Evolutionary conservation across 169 alveolate species (phyloP).

Genomic region (Plasmodium gallinaceum): DNA sequence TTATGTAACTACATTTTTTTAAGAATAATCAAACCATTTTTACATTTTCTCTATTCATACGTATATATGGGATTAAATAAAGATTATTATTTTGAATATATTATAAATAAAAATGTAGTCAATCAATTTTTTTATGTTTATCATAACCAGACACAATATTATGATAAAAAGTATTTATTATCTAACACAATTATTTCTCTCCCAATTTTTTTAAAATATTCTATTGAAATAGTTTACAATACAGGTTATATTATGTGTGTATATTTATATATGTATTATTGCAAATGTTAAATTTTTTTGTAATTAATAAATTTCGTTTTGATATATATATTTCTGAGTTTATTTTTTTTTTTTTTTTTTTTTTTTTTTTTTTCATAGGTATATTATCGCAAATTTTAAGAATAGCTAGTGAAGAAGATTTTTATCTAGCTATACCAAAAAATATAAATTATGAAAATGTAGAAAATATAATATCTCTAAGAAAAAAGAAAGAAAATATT

Average conservation of each 20-base stretch:
- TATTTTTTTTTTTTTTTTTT: neutral
- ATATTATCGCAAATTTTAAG: constrained; percentile 32
- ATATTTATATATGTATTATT: neutral
- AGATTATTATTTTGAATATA: constrained; percentile 30
- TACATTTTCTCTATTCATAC: constrained; percentile 44
- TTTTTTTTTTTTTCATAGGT: constrained; percentile 3
- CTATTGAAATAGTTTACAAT: constrained; percentile 9
- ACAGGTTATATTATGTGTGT: constrained; percentile 1
- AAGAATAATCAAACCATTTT: constrained; percentile 25
- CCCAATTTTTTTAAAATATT: constrained; percentile 41
- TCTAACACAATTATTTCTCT: constrained; percentile 24
- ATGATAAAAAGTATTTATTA: neutral
- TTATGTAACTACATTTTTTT: constrained; percentile 38
- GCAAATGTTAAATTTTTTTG: neutral
- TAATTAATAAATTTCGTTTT: too few relatives aligned
- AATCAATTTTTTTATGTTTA: constrained; percentile 20
- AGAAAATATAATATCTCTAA: neutral
- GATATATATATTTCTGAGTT: neutral
- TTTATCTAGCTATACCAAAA: constrained; percentile 43
- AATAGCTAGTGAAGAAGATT: constrained; percentile 38
- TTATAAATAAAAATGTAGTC: constrained; percentile 1
- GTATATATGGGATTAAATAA: constrained; percentile 49
- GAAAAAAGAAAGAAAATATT: neutral
- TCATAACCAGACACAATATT: neutral
- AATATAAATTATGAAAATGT: neutral